phyloP scores from a whole-genome alignment of 2,329 filamentous ascomycete genomes.

The Colletotrichum acutatum region DNA sequence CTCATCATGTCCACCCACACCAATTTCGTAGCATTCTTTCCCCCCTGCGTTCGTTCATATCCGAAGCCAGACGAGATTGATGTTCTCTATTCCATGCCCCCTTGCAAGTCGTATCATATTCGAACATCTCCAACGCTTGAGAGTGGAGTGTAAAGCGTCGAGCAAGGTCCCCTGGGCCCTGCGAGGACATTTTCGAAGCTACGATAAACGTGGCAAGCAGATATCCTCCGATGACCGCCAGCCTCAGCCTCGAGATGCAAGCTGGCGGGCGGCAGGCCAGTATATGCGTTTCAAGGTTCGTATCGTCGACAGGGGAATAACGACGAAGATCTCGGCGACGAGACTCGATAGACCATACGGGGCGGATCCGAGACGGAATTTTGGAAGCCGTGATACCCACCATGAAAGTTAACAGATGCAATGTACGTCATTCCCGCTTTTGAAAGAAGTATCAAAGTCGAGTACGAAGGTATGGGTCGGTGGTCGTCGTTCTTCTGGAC shows the following conservation, averaged over 20 bases:
- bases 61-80: not conserved
- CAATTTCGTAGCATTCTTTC: not conserved
- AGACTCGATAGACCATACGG: slow-evolving; percentile 2
- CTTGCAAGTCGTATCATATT: not conserved
- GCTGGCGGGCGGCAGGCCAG: not conserved
- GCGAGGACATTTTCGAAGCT: slow-evolving; percentile 38
- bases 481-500: not conserved
- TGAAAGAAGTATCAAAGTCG: not conserved
- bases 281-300: not conserved
- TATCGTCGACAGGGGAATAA: not conserved
- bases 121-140: not conserved
- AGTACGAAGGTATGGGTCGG: not conserved
- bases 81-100: not conserved
- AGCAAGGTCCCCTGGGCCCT: slow-evolving; percentile 21
- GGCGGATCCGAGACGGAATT: not conserved
- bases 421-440: not conserved
- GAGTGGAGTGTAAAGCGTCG: slow-evolving; percentile 18
- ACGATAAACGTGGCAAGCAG: slow-evolving; percentile 49
- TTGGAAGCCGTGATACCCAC: not conserved
- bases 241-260: slow-evolving; percentile 1
- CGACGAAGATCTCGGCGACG: not conserved
- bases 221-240: slow-evolving; percentile 34
- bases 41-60: not conserved
- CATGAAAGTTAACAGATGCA: not conserved
- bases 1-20: slow-evolving; percentile 1